Evolutionary conservation across 2,329 filamentous ascomycete species (phyloP).

Genomic region (Trichoderma sp.): DNA sequence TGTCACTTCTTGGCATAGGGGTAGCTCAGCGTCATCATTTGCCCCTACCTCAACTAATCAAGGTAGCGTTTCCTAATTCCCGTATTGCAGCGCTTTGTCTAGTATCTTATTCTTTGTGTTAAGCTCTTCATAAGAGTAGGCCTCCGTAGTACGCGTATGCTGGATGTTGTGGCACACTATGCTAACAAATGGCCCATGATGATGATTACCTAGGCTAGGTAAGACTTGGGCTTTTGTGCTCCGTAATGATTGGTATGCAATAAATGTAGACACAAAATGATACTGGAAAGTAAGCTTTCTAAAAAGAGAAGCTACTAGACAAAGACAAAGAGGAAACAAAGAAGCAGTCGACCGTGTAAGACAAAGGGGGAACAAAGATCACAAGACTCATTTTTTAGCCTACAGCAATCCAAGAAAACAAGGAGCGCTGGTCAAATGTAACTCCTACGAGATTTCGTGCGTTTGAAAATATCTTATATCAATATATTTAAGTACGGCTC

Average conservation of each 20-base stretch:
- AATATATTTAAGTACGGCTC: neutral
- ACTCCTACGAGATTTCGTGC: neutral
- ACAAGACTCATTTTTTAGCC: neutral
- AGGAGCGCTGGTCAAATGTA: neutral
- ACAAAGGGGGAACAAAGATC: neutral
- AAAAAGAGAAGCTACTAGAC: neutral
- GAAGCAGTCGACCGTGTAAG: no score
- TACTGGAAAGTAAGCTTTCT: no score
- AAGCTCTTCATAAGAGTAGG: neutral
- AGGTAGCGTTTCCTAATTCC: neutral
- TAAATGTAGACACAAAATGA: neutral
- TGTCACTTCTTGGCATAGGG: neutral
- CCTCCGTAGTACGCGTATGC: neutral
- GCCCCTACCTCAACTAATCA: neutral
- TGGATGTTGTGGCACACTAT: neutral
- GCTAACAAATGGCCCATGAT: neutral
- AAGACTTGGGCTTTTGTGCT: neutral
- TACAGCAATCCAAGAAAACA: neutral
- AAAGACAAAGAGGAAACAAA: neutral
- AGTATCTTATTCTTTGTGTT: neutral
- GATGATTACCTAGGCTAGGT: neutral
- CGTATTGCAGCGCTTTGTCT: neutral
- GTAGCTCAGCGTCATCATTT: neutral
- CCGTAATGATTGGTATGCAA: neutral
- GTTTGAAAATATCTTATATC: neutral